phyloP scores from a whole-genome alignment of 768 basidiomycete genomes.

The Podaxis pistillaris region DNA sequence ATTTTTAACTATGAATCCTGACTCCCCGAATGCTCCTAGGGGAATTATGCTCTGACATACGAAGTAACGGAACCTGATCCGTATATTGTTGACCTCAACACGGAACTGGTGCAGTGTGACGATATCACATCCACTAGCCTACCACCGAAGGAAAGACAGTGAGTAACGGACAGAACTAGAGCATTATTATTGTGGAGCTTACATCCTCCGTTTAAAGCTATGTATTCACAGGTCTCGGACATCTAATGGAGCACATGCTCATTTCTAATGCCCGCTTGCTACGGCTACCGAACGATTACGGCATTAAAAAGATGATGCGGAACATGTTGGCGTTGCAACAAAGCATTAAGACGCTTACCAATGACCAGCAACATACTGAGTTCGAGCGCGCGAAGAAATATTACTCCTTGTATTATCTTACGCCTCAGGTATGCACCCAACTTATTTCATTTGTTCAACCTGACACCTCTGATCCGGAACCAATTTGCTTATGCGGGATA shows the following conservation, averaged over 20 bases:
- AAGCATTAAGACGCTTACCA: conserved; percentile 74
- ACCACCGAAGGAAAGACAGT: conserved; percentile 67
- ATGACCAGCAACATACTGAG: conserved; percentile 57
- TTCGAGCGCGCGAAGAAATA: conserved; percentile 78
- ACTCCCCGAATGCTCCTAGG: conserved; percentile 42
- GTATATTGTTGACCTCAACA: conserved; percentile 82
- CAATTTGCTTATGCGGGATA: neutral
- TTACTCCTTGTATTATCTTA: conserved; percentile 72
- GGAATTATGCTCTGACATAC: conserved; percentile 77
- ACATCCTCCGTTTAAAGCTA: conserved; percentile 51
- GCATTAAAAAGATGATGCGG: conserved; percentile 82
- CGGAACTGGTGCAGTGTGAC: conserved; percentile 73
- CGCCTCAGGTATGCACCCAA: conserved; percentile 63
- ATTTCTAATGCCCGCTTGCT: conserved; percentile 74
- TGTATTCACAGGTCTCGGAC: conserved; percentile 81
- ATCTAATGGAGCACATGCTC: conserved; percentile 81
- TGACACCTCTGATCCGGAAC: neutral
- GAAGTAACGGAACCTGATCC: conserved; percentile 93
- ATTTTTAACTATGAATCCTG: neutral
- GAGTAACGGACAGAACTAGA: conserved; percentile 24
- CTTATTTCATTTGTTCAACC: neutral
- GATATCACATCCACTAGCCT: conserved; percentile 64
- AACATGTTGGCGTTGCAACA: conserved; percentile 93
- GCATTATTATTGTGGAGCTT: neutral
- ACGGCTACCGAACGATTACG: conserved; percentile 65